Base-by-base conservation (phyloP, 345 rosid species). In the Crucihimalaya himalaica region DNA sequence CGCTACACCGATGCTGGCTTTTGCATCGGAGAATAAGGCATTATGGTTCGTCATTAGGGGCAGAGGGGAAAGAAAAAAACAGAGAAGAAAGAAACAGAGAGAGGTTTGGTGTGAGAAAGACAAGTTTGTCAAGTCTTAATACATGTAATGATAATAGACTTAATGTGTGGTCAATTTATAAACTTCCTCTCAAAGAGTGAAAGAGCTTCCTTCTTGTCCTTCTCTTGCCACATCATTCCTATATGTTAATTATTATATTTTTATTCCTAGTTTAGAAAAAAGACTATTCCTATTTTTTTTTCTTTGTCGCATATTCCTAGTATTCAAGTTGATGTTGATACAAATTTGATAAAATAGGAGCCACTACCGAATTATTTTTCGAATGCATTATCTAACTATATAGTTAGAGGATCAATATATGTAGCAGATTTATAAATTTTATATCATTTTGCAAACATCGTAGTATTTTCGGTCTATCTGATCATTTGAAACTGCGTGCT, bases 41-140 rank as follows among this genome's bases (percentile, higher is more conserved):
- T 86, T 90, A 46, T 87, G 88, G 82, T 86, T 85, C 1, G 87
- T 86, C 97, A 88, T 89, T 71, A 20, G 5, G 51, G 60, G 28
- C 23, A 56, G 45, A 11, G 14, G 15, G 2, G 0, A 16, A 29
- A n/a, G n/a, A n/a, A 54, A 63, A 63, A 48, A 73, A 76, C 76
- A 78, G 81, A 78, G 84, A 68, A 45, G 63, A 64, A 8, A 29
- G 68, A 79, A 65, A 69, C 56, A 57, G 66, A 39, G 39, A 28
- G 20, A 60, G 53, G 78, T 56, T 57, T 65, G 51, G 72, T 56
- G 56, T 65, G 42, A 37, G 59, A 73, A 37, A 73, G 72, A 62
- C 8, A 19, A 62, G 57, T 64, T 23, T 64, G 57, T 43, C 57
- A 66, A 58, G 72, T 66, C 45, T 58, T 39, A 57, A 10, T 73